Evolutionary conservation across 2,329 filamentous ascomycete species (phyloP), one percentile per base, ranked within the genome.

Genomic region (Amauroascus verrucosus): DNA sequence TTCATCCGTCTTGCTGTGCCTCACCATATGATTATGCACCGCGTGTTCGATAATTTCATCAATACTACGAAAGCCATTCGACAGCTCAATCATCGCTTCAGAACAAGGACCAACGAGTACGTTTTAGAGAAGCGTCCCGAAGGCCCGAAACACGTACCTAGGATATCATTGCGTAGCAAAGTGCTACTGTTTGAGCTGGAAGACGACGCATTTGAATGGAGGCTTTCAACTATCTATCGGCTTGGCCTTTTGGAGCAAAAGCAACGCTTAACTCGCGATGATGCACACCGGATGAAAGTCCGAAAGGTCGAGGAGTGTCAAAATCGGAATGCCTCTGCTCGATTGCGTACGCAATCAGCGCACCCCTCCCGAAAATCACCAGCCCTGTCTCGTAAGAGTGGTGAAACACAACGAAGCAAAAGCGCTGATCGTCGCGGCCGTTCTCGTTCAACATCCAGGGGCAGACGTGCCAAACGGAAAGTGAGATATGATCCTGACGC

Each of bases 171-270:
- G 8, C 82, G 89, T 49, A 85, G 85, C 52, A 86, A 86, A 61
- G 86, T 86, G 4, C 76, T 98, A 22, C 72, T 95, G 1, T 91
- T 98, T 55, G 91, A 97, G 64, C 76, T 98, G 33, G 93, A 98
- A 70, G 93, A 98, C 66, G 91, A 93, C 48, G 85, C 88, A 0
- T 98, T 98, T 63, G 93, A 98, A 67, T 98, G 90, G 87, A 97
- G 96, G 66, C 75, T 98, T 8, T 88, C 90, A 14, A 83, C 89
- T 64, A 98, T 98, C 49, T 98, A 97, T 67, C 83, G 91, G 30
- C 82, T 88, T 44, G 93, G 94, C 0, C 77, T 91, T 18, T 75
- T 90, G 53, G 93, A 98, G 67, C 91, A 97, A 68, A 84, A 85
- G 65, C 93, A 97, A 67, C 81, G 93, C 18, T 74, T 95, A 52